phyloP scores from a whole-genome alignment of 2,329 filamentous ascomycete genomes.

The Ramichloridium luteum region DNA sequence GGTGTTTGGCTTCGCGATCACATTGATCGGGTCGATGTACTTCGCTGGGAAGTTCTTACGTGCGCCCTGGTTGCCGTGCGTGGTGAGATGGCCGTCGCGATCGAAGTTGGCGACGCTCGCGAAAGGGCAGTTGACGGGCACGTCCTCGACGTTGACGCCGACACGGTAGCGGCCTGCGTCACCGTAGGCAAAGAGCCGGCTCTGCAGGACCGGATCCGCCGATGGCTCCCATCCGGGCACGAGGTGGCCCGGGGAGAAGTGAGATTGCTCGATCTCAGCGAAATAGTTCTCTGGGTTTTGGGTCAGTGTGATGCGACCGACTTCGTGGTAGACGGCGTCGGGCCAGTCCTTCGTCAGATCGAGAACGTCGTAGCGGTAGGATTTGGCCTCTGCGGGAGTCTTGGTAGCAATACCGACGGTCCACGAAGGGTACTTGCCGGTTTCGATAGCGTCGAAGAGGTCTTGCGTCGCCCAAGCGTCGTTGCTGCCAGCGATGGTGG shows the following conservation, averaged over 20 bases:
- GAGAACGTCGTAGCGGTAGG: constrained; percentile 42
- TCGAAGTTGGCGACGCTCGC: constrained; percentile 17
- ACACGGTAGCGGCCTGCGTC: constrained; percentile 40
- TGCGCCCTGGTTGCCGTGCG: constrained; percentile 16
- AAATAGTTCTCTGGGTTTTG: constrained; percentile 44
- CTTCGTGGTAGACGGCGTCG: constrained; percentile 30
- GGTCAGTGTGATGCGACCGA: constrained; percentile 30
- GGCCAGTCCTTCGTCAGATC: constrained; percentile 45
- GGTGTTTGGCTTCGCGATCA: constrained; percentile 14
- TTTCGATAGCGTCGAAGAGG: constrained; percentile 34
- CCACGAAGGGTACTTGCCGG: constrained; percentile 32
- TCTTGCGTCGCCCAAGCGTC: constrained; percentile 40
- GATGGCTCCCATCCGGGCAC: constrained; percentile 41
- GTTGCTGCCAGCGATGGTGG: constrained; percentile 31
- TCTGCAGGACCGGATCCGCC: constrained; percentile 38
- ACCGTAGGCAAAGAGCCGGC: constrained; percentile 38
- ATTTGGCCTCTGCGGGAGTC: constrained; percentile 35
- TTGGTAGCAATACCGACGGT: constrained; percentile 36
- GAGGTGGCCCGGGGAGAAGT: constrained; percentile 41
- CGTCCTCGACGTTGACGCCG: constrained; percentile 40
- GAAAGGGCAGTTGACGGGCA: constrained; percentile 38
- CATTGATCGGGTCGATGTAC: constrained; percentile 18
- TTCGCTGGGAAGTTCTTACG: constrained; percentile 18
- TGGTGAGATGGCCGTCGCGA: constrained; percentile 21
- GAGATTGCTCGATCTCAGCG: constrained; percentile 39